phyloP scores from a whole-genome alignment of 2,329 filamentous ascomycete species.

The Alternaria brassicicola region DNA sequence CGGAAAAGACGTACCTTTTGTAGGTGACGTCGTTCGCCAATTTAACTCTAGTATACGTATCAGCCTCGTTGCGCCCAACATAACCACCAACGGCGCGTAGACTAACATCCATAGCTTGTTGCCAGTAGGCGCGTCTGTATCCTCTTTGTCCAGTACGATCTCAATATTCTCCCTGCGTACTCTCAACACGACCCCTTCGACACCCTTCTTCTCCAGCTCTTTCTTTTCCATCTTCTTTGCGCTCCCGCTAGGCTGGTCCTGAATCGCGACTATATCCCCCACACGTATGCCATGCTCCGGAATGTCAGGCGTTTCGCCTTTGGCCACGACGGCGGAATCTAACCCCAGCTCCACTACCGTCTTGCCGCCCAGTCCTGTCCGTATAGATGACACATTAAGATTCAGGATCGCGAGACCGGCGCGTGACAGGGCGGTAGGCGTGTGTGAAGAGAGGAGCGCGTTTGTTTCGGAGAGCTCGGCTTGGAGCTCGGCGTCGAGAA shows the following conservation, averaged over 20 bases:
- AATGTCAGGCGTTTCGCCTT: conserved; percentile 59
- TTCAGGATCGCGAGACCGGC: conserved; percentile 82
- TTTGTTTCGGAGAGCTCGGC: conserved; percentile 75
- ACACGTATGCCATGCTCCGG: conserved; percentile 77
- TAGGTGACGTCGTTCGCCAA: conserved; percentile 71
- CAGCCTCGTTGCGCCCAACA: conserved; percentile 32
- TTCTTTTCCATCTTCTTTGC: conserved; percentile 75
- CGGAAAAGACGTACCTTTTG: conserved; percentile 56
- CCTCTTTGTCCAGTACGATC: conserved; percentile 73
- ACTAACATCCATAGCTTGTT: conserved; percentile 69
- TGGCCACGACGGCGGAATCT: conserved; percentile 68
- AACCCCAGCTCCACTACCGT: conserved; percentile 80
- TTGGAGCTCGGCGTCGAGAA: conserved; percentile 73
- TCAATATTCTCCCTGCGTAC: conserved; percentile 64
- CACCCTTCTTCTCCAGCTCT: conserved; percentile 71
- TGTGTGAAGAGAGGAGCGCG: conserved; percentile 68
- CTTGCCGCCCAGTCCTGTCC: conserved; percentile 90
- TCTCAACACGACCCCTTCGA: conserved; percentile 72
- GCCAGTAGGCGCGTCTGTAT: conserved; percentile 57
- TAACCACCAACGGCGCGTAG: neutral
- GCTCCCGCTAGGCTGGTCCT: conserved; percentile 73
- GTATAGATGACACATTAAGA: conserved; percentile 73
- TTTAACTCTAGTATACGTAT: conserved; percentile 60
- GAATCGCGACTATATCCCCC: conserved; percentile 78
- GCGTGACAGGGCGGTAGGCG: conserved; percentile 72